Conservation (phyloP, 345 rosid genomes). For the Gossypium ekmanianum region DNA sequence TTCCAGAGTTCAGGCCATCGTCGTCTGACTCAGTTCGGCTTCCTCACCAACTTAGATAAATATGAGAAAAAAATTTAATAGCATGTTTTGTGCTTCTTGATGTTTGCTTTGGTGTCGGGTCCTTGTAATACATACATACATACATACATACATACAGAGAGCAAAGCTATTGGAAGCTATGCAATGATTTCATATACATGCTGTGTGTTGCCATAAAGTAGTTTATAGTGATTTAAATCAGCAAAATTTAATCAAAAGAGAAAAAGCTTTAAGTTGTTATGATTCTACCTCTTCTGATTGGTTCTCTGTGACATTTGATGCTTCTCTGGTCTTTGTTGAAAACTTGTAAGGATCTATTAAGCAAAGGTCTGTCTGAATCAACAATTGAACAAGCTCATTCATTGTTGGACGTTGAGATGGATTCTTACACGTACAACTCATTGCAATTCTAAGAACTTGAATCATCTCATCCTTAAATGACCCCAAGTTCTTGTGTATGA, state of each 20-base stretch:
- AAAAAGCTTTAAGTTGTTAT: too few relatives aligned
- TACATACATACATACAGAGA: constrained; percentile 10
- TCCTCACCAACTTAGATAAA: background rate
- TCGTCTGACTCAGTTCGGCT: too few relatives aligned
- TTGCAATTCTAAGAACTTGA: constrained; percentile 64
- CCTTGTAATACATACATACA: background rate
- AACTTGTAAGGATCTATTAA: constrained; percentile 39
- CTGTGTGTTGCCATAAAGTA: constrained; percentile 54
- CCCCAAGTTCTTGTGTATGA: constrained; percentile 55
- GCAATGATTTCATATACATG: constrained; percentile 39
- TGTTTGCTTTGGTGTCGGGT: too few relatives aligned
- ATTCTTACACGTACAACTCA: constrained; percentile 56
- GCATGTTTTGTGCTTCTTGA: too few relatives aligned
- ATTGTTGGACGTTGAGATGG: constrained; percentile 81
- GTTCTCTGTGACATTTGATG: constrained; percentile 33
- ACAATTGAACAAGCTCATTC: constrained; percentile 75
- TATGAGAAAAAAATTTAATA: too few relatives aligned
- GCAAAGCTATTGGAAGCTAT: constrained; percentile 37
- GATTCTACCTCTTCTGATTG: constrained; percentile 20
- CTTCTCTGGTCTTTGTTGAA: constrained; percentile 46
- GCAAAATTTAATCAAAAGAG: too few relatives aligned
- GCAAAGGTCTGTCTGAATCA: constrained; percentile 63
- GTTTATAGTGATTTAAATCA: constrained; percentile 17
- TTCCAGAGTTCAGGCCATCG: too few relatives aligned
- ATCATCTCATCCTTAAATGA: constrained; percentile 67